phyloP scores from a whole-genome alignment of 257 asterid genomes.

The Solanum megistacrolobum region DNA sequence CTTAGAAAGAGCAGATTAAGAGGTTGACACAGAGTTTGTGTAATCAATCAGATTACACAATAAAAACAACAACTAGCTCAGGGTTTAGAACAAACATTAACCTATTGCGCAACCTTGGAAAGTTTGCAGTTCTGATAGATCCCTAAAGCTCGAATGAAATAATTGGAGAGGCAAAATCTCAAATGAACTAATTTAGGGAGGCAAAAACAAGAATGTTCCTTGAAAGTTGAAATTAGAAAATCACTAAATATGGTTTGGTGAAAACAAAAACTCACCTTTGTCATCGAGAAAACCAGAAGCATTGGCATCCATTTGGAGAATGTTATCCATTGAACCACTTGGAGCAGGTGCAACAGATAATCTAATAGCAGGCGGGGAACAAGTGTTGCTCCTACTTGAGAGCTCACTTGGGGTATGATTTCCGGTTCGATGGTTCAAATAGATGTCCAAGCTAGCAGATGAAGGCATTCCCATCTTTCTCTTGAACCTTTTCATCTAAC shows the following conservation, averaged over 20 bases:
- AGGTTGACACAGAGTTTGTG: background rate
- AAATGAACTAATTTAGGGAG: background rate
- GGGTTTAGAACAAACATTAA: background rate
- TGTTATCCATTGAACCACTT: slow-evolving; percentile 46
- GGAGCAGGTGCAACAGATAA: slow-evolving; percentile 37
- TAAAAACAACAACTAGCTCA: background rate
- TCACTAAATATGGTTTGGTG: background rate
- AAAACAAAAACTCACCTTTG: background rate
- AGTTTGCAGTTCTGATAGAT: background rate
- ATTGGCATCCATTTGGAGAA: slow-evolving; percentile 27
- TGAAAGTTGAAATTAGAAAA: background rate
- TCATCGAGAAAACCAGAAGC: slow-evolving; percentile 31
- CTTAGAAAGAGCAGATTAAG: background rate
- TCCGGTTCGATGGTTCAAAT: slow-evolving; percentile 41
- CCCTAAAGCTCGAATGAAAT: background rate
- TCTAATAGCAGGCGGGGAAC: slow-evolving; percentile 38
- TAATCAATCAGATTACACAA: background rate
- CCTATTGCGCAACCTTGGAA: no score
- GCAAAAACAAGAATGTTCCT: background rate
- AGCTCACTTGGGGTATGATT: slow-evolving; percentile 31
- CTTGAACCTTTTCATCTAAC: slow-evolving; percentile 89
- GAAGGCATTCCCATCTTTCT: slow-evolving; percentile 56
- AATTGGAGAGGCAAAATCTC: background rate
- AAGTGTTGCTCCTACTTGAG: slow-evolving; percentile 30
- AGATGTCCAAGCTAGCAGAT: slow-evolving; percentile 45